Base-by-base conservation (phyloP, 129 eudicot genomes). In the Kitagawia praeruptora region DNA sequence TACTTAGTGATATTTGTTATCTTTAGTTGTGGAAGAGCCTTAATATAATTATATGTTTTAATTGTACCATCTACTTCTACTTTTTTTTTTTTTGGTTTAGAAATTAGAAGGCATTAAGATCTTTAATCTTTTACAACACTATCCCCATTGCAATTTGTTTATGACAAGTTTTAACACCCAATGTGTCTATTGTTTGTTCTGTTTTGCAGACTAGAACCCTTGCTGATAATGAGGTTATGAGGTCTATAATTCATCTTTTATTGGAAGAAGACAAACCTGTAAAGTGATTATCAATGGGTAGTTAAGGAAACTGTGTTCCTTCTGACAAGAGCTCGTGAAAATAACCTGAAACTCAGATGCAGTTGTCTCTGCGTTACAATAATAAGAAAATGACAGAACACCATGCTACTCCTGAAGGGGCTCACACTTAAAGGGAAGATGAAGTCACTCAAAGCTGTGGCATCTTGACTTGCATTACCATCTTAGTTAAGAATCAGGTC, bases 171-270 rank as follows among this genome's bases (percentile, higher is more conserved):
- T 69, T 15, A 61, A 61, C 44, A 13, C 14, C 18, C 8, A 37
- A 37, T 8, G 5, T 27, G 42, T 19, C 34, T 25, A 21, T 23
- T 18, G 8, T 37, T 45, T 54, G 48, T 67, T 25, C 54, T 79
- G 71, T 71, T 69, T 73, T 85, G 78, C 87, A 94, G 98, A 74
- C 81, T 23, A 85, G 84, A 54, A 76, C 83, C 9, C 81, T 87
- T 64, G 86, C 83, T 41, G 91, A 92, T 73, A 89, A 91, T 85
- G 93, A 87, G 56, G 92, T 94, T 42, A 84, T 94, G 74, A 85
- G 85, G 78, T 94, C 98, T 46, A 91, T 94, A 83, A 87, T 92
- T 38, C 96, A 94, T 84, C 86, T 94, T 79, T 82, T 94, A 66
- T 75, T 91, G 53, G 98, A 89, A 78, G 98, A 93, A 83, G 90